These are phyloP conservation scores for Drosera capensis DNA, from an alignment of 148 eudicot genomes.

Conservation along the genomic window DNA sequence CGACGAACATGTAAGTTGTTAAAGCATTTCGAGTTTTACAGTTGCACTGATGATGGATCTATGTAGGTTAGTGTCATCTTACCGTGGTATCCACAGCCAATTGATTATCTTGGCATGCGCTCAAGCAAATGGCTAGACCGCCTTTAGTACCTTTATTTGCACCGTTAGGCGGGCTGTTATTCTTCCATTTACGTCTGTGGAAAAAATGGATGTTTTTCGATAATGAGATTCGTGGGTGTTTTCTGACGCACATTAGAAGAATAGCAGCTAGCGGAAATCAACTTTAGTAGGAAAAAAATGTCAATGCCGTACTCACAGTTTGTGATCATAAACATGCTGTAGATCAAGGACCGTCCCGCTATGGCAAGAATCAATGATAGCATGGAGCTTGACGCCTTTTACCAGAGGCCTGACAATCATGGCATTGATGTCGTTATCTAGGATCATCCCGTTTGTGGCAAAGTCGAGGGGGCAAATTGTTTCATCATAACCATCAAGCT, in stretches of 20 bases:
- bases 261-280: too few species aligned
- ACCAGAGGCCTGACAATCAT: constrained; percentile 51
- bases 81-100: constrained; percentile 62
- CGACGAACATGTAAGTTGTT: background rate
- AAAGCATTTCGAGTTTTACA: background rate
- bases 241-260: too few species aligned
- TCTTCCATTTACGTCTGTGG: constrained; percentile 35
- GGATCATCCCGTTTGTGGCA: constrained; percentile 38
- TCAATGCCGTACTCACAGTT: constrained; percentile 18
- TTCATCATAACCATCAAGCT: constrained; percentile 59
- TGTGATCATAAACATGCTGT: constrained; percentile 18
- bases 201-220: too few species aligned
- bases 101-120: constrained; percentile 74
- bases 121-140: constrained; percentile 56
- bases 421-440: constrained; percentile 53
- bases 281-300: too few species aligned
- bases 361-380: constrained; percentile 63
- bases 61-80: constrained; percentile 7
- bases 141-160: constrained; percentile 47
- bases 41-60: background rate
- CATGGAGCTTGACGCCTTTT: constrained; percentile 62
- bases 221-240: too few species aligned
- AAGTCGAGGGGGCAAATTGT: constrained; percentile 66
- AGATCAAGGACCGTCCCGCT: constrained; percentile 79
- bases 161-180: constrained; percentile 43